Percentiles rank a stretch among this genome's conserved stretches.
Evolutionary conservation across 148 eudicot species (phyloP).

Genomic region (Camellia japonica): DNA sequence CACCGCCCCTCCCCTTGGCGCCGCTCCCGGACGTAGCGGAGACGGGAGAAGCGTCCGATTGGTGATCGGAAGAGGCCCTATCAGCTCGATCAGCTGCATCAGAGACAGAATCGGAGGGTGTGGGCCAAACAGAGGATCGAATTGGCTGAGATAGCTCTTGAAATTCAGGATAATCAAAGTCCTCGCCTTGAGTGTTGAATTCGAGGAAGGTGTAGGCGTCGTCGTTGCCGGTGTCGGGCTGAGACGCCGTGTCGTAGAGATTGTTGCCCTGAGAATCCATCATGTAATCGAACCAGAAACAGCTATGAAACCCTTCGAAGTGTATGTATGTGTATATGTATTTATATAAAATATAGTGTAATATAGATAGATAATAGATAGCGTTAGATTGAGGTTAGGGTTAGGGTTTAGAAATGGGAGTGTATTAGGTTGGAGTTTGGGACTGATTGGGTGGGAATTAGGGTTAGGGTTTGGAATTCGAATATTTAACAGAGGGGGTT

Average conservation of each 20-base stretch:
- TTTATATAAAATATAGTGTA: no score
- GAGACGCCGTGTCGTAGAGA: slow-evolving; percentile 89
- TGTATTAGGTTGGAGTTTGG: slow-evolving; percentile 40
- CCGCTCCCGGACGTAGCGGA: slow-evolving; percentile 27
- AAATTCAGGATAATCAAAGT: slow-evolving; percentile 66
- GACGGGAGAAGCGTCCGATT: slow-evolving; percentile 39
- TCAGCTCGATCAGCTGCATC: slow-evolving; percentile 28
- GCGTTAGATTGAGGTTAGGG: not conserved
- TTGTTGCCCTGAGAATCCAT: slow-evolving; percentile 78
- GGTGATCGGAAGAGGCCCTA: slow-evolving; percentile 27
- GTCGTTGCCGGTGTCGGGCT: slow-evolving; percentile 78
- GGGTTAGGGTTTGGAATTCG: slow-evolving; percentile 42
- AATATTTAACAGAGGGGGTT: not conserved
- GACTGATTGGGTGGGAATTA: slow-evolving; percentile 8
- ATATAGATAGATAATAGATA: no score
- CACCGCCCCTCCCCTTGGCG: slow-evolving; percentile 11
- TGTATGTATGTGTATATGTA: no score
- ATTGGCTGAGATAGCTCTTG: slow-evolving; percentile 77
- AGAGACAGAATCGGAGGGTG: slow-evolving; percentile 50
- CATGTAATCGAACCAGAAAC: not conserved
- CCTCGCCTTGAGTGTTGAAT: slow-evolving; percentile 76
- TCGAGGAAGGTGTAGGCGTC: slow-evolving; percentile 95
- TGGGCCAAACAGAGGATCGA: slow-evolving; percentile 63
- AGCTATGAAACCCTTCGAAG: not conserved
- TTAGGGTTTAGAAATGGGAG: slow-evolving; percentile 25